Conservation (phyloP, 192 early-diverging fungal genomes). For the Rhizophagus clarus region DNA sequence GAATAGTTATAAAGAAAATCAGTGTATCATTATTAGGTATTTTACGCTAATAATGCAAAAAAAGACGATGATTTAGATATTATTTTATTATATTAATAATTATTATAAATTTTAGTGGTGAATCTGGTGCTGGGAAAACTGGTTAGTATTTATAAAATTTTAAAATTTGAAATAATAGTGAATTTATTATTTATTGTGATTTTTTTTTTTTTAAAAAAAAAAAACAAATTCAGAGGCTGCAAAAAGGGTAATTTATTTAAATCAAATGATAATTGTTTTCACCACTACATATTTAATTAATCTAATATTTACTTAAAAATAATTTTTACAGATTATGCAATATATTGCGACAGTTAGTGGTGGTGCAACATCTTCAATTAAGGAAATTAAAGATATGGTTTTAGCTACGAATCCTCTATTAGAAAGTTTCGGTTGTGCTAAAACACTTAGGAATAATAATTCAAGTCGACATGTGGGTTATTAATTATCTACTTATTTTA, state of each 20-base stretch:
- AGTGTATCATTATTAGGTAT: slow-evolving; percentile 96
- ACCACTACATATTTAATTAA: background rate
- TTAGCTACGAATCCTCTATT: slow-evolving; percentile 98
- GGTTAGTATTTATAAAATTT: slow-evolving; percentile 29
- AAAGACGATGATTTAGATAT: background rate
- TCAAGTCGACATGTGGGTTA: slow-evolving; percentile 88
- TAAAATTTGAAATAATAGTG: too few relatives aligned
- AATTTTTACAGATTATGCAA: slow-evolving; percentile 84
- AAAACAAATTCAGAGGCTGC: slow-evolving; percentile 65
- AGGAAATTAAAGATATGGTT: slow-evolving; percentile 97
- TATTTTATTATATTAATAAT: background rate
- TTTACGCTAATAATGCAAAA: background rate
- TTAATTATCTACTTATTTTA: background rate
- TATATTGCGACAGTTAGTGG: slow-evolving; percentile 97
- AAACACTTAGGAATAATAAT: slow-evolving; percentile 98
- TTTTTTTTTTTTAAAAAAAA: too few relatives aligned
- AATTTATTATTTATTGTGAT: background rate
- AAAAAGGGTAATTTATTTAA: slow-evolving; percentile 52
- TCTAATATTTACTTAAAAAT: background rate
- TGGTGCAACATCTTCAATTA: slow-evolving; percentile 76
- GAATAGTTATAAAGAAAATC: slow-evolving; percentile 98
- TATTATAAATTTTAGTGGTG: slow-evolving; percentile 60
- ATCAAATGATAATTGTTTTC: background rate
- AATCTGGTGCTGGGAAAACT: slow-evolving; percentile 92
- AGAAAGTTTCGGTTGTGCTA: slow-evolving; percentile 98